These are phyloP conservation scores for Deuterostichococcus epilithicus DNA, from an alignment of 139 green algal species.

Conservation along the genomic window DNA sequence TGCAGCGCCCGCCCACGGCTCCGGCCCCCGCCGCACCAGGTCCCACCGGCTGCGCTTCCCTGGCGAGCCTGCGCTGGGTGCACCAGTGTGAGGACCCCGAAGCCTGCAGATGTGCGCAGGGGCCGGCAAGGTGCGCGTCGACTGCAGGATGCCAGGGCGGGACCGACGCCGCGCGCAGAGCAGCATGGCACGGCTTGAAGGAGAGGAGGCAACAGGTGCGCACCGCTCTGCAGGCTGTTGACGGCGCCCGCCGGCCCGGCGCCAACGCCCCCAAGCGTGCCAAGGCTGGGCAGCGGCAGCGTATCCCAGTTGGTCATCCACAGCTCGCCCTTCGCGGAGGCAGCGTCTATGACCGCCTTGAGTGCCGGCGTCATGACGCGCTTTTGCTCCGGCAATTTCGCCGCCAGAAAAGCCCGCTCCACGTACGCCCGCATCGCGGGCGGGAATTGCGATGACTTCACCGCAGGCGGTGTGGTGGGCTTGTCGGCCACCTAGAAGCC, in stretches of 20 bases:
- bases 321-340: conserved; percentile 34
- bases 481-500: background rate
- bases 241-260: conserved; percentile 12
- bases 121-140: background rate
- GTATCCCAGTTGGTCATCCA: conserved; percentile 51
- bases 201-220: background rate
- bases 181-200: background rate
- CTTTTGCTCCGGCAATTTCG: background rate
- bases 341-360: conserved; percentile 28
- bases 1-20: background rate
- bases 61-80: background rate
- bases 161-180: background rate
- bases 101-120: too few relatives aligned
- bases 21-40: background rate
- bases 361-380: background rate
- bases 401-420: conserved; percentile 30
- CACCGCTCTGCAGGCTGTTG: conserved; percentile 15
- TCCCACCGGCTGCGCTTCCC: background rate
- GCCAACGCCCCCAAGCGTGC: background rate
- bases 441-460: conserved; percentile 27
- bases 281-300: conserved; percentile 29
- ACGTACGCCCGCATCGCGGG: conserved; percentile 36
- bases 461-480: background rate
- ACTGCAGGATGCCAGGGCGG: background rate
- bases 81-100: too few relatives aligned